phyloP scores from a whole-genome alignment of 306 rosid genomes.

The Pterocarpus santalinus region DNA sequence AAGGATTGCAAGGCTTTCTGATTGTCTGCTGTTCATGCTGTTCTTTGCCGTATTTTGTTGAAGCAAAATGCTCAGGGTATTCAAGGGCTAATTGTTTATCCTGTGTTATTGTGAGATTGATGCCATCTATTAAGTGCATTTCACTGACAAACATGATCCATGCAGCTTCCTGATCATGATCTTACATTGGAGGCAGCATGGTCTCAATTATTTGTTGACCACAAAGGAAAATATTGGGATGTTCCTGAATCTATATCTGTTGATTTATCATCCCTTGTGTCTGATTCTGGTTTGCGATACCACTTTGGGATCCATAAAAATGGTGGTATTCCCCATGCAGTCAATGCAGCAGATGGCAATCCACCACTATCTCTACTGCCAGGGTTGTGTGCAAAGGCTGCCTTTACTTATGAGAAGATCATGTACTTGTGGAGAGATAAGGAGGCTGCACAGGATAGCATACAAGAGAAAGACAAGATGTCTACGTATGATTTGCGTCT shows the following conservation, averaged over 20 bases:
- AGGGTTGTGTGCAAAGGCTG: slow-evolving; percentile 85
- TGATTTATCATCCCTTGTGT: slow-evolving; percentile 72
- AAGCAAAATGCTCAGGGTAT: not conserved
- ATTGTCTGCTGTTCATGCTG: not conserved
- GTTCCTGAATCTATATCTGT: slow-evolving; percentile 82
- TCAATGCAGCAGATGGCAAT: slow-evolving; percentile 53
- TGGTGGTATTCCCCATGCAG: slow-evolving; percentile 68
- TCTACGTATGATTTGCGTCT: slow-evolving; percentile 74
- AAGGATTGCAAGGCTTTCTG: not conserved
- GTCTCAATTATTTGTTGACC: slow-evolving; percentile 90
- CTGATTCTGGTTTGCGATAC: slow-evolving; percentile 77
- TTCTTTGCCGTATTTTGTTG: not conserved
- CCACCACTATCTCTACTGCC: slow-evolving; percentile 72
- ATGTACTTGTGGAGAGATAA: slow-evolving; percentile 72
- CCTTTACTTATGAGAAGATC: slow-evolving; percentile 71
- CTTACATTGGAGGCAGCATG: slow-evolving; percentile 85
- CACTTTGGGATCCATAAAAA: slow-evolving; percentile 79
- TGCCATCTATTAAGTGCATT: slow-evolving; percentile 7
- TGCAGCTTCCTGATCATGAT: slow-evolving; percentile 87
- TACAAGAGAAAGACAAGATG: slow-evolving; percentile 39
- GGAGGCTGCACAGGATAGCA: slow-evolving; percentile 44
- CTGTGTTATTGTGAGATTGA: slow-evolving; percentile 2
- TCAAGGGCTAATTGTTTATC: not conserved
- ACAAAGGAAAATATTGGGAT: slow-evolving; percentile 91
- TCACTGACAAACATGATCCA: slow-evolving; percentile 17